A percentile compares a stretch with the other conserved stretches of the same genome.
Conservation (phyloP, 1,284 basidiomycete genomes). For the Takashimella tepidaria region DNA sequence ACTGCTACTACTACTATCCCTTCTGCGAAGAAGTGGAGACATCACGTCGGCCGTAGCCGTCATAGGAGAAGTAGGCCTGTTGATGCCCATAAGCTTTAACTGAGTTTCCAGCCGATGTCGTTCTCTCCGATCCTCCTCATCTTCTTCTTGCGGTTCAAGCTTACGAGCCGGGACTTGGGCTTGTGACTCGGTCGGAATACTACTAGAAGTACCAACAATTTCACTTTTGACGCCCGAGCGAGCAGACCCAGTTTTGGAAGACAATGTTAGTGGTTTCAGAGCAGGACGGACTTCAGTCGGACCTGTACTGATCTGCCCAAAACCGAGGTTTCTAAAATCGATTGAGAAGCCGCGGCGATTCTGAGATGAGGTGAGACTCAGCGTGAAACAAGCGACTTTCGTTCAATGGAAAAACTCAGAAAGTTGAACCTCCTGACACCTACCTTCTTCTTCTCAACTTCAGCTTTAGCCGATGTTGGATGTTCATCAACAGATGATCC, state of each 20-base stretch:
- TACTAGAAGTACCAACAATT: background rate
- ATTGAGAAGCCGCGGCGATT: slow-evolving; percentile 43
- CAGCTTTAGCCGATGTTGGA: background rate
- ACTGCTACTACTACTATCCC: too few relatives aligned
- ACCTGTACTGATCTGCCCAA: slow-evolving; percentile 19
- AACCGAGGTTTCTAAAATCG: slow-evolving; percentile 43
- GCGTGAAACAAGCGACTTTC: too few relatives aligned
- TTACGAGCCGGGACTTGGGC: slow-evolving; percentile 21
- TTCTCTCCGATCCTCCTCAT: slow-evolving; percentile 79
- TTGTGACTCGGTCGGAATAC: background rate
- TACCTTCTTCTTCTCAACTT: slow-evolving; percentile 25
- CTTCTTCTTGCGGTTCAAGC: slow-evolving; percentile 64
- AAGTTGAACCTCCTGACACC: slow-evolving; percentile 1
- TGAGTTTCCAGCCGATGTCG: slow-evolving; percentile 77
- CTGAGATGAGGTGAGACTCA: too few relatives aligned
- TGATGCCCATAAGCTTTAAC: slow-evolving; percentile 87
- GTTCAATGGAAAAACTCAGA: background rate
- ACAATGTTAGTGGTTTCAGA: slow-evolving; percentile 32
- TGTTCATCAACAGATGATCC: background rate
- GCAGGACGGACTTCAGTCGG: slow-evolving; percentile 13
- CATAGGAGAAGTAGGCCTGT: slow-evolving; percentile 31
- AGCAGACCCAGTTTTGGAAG: slow-evolving; percentile 7
- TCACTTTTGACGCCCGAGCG: background rate
- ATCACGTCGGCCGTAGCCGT: too few relatives aligned
- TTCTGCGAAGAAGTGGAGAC: too few relatives aligned